phyloP scores from a whole-genome alignment of 169 alveolate species.

The Eimeria necatrix region DNA sequence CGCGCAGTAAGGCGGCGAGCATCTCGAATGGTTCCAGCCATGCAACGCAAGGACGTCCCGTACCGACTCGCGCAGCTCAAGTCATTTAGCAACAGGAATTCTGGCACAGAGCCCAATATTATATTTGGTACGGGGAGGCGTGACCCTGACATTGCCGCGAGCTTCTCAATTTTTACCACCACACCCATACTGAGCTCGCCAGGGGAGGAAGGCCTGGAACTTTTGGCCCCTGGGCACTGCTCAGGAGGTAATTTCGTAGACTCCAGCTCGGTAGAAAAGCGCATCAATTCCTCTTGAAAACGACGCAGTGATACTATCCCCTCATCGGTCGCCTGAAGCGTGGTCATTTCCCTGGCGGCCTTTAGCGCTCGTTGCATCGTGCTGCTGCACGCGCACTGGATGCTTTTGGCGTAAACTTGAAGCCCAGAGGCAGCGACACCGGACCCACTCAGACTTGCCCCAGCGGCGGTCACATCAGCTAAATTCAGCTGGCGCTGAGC shows the following conservation, averaged over 20 bases:
- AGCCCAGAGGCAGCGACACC: neutral
- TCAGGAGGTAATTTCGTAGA: too few species aligned
- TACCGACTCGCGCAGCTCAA: neutral
- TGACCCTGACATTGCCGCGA: too few species aligned
- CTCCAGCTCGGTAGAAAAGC: neutral
- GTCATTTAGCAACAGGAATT: neutral
- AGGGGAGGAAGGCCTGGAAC: too few species aligned
- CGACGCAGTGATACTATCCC: constrained; percentile 10
- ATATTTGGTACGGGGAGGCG: too few species aligned
- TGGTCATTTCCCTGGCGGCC: neutral
- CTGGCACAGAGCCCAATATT: constrained; percentile 7
- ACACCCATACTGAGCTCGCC: neutral
- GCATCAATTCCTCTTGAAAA: neutral
- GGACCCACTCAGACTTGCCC: neutral
- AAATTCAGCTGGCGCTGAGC: neutral
- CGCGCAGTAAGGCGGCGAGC: neutral
- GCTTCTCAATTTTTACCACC: neutral
- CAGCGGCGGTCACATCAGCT: neutral
- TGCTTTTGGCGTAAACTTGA: neutral
- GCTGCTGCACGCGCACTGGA: neutral
- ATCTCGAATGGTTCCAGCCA: constrained; percentile 14
- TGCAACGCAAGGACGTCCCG: neutral
- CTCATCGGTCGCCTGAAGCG: constrained; percentile 26
- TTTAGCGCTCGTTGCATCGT: constrained; percentile 44
- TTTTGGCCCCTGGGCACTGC: too few species aligned